Base-by-base conservation (phyloP, 805 yeast species). In the Candida multigemmis region DNA sequence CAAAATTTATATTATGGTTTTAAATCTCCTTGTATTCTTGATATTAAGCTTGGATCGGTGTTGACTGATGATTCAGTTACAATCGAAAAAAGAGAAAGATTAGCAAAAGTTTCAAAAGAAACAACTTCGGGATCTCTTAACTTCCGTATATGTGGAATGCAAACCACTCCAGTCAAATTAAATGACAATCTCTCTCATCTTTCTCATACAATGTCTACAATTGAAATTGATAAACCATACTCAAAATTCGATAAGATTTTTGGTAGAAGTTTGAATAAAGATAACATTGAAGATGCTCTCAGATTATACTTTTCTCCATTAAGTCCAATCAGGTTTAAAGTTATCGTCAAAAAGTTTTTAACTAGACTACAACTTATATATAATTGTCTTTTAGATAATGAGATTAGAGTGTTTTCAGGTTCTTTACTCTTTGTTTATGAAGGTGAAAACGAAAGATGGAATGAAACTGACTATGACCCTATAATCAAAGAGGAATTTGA, bases 131-230 rank as follows among this genome's bases (percentile, higher is more conserved):
- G 96, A 0, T 57, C 77, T 3, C 57, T 83, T 8, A 68, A 74
- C 11, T 75, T 79, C 37, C 60, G 98, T 33, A 72, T 89, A 3
- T 87, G 97, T 41, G 98, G 98, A 0, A 82, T 89, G 89, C 77
- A 76, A 34, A 50, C 78, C 4, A 63, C 49, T 36, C 23, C 23
- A 19, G 30, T 12, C 23, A 11, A 10, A 7, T 8, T 32, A 40
- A 15, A 34, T 16, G 4, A 14, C 12, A 29, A 27, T 22, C 14
- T 34, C 11, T 18, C 27, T 4, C 22, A 23, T 16, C 25, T 30
- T 19, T 15, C 27, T 3, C 30, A 25, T 13, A 14, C 11, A 16
- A 27, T 8, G 23, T 32, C 6, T n/a, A 26, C 15, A 14, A 19
- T 11, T 25, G 14, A 37, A 23, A 21, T 47, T 1, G 50, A 44